phyloP scores from a whole-genome alignment of 2,329 filamentous ascomycete species.

The Cercospora brassicicola region DNA sequence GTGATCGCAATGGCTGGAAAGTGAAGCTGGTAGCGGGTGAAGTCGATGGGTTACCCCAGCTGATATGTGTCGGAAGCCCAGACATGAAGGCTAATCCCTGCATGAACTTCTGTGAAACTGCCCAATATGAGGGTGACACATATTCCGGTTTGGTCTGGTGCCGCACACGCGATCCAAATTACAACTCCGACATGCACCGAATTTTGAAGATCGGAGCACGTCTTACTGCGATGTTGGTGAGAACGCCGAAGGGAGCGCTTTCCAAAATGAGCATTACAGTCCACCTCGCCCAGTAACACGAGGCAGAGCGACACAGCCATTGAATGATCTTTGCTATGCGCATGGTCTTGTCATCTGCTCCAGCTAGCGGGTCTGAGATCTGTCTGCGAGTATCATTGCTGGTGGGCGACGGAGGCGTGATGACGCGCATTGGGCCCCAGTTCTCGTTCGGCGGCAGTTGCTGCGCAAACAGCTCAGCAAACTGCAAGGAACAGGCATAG shows the following conservation, averaged over 20 bases:
- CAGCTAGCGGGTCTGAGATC: neutral
- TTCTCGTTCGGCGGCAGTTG: neutral
- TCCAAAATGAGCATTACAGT: neutral
- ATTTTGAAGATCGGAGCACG: conserved; percentile 3
- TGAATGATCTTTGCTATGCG: neutral
- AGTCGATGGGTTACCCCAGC: conserved; percentile 11
- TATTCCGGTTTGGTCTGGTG: neutral
- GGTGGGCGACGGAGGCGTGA: neutral
- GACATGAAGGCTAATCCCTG: conserved; percentile 1
- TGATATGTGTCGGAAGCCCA: conserved; percentile 11
- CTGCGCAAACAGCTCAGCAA: neutral
- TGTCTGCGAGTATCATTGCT: neutral
- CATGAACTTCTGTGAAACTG: neutral
- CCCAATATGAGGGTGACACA: conserved; percentile 14
- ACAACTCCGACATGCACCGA: conserved; percentile 4
- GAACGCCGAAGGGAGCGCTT: neutral
- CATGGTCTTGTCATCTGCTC: neutral
- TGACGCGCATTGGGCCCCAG: neutral
- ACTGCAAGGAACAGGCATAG: neutral
- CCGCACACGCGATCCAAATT: neutral
- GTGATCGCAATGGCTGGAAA: conserved; percentile 9
- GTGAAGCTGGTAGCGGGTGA: conserved; percentile 7
- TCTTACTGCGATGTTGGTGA: neutral
- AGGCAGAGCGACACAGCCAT: neutral
- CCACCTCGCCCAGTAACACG: neutral